Conservation (phyloP, 108 stramenopile species). For the Discostella stelligeroides region DNA sequence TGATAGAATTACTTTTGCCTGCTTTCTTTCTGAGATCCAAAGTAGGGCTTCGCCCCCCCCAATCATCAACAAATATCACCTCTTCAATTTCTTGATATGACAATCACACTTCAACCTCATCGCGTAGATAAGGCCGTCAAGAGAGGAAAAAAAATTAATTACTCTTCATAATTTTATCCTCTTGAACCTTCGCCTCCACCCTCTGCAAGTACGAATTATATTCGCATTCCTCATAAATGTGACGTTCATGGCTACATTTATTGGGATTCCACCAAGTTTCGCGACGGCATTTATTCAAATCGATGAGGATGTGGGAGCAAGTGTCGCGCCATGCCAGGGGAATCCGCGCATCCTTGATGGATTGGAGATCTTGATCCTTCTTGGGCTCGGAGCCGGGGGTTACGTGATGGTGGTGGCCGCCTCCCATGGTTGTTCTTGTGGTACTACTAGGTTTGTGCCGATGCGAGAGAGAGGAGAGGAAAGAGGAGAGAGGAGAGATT, state of each 20-base stretch:
- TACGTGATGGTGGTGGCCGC: conserved; percentile 57
- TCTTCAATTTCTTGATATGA: too few relatives aligned
- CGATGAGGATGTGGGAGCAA: conserved; percentile 91
- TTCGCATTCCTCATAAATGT: conserved; percentile 95
- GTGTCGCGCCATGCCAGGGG: conserved; percentile 94
- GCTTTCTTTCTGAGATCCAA: neutral
- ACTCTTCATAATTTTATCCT: conserved; percentile 38
- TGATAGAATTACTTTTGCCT: neutral
- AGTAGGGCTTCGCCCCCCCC: neutral
- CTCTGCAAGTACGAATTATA: conserved; percentile 90
- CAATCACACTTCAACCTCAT: too few relatives aligned
- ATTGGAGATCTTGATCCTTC: conserved; percentile 77
- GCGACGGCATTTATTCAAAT: conserved; percentile 89
- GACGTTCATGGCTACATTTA: conserved; percentile 91
- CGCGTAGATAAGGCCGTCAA: too few relatives aligned
- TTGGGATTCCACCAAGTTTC: conserved; percentile 84
- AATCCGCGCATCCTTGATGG: conserved; percentile 79
- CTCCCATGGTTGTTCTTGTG: conserved; percentile 42
- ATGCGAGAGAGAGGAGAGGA: too few relatives aligned
- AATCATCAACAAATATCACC: neutral
- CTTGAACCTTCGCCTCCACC: conserved; percentile 70
- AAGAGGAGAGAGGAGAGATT: too few relatives aligned
- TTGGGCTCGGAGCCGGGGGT: conserved; percentile 76
- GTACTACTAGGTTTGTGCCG: neutral
- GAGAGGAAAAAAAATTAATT: neutral